Evolutionary conservation across 768 basidiomycete species (phyloP).

Genomic region (Pleurotus pulmonarius): DNA sequence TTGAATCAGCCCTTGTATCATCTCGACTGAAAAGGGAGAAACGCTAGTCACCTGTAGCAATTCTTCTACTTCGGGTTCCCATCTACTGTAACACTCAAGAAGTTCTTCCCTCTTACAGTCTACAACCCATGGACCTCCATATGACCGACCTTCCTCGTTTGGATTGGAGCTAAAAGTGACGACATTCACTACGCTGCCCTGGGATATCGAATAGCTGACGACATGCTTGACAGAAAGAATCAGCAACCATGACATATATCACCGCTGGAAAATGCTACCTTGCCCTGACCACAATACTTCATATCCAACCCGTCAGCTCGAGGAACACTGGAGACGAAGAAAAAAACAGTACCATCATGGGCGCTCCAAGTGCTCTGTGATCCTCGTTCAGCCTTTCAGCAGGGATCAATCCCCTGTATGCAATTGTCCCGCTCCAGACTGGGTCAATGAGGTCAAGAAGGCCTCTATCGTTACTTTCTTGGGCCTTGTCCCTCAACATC

Average conservation of each 20-base stretch:
- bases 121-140: constrained; percentile 27
- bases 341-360: constrained; percentile 38
- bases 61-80: constrained; percentile 28
- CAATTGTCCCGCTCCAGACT: constrained; percentile 42
- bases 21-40: not conserved
- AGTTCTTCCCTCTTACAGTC: constrained; percentile 27
- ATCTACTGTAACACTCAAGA: constrained; percentile 25
- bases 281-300: constrained; percentile 46
- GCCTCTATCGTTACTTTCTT: constrained; percentile 17
- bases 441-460: constrained; percentile 35
- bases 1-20: not conserved
- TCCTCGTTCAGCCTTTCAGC: constrained; percentile 19
- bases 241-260: not conserved
- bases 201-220: constrained; percentile 44
- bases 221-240: constrained; percentile 30
- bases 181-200: constrained; percentile 40
- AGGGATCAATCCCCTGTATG: constrained; percentile 43
- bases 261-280: constrained; percentile 21
- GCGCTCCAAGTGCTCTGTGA: constrained; percentile 30
- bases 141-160: constrained; percentile 23
- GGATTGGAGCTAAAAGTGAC: constrained; percentile 38
- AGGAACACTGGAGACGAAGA: not conserved
- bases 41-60: constrained; percentile 21
- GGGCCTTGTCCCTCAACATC: constrained; percentile 22
- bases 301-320: not conserved